Evolutionary conservation across 768 basidiomycete species (phyloP).

Genomic region (Rhodotorula graminis): DNA sequence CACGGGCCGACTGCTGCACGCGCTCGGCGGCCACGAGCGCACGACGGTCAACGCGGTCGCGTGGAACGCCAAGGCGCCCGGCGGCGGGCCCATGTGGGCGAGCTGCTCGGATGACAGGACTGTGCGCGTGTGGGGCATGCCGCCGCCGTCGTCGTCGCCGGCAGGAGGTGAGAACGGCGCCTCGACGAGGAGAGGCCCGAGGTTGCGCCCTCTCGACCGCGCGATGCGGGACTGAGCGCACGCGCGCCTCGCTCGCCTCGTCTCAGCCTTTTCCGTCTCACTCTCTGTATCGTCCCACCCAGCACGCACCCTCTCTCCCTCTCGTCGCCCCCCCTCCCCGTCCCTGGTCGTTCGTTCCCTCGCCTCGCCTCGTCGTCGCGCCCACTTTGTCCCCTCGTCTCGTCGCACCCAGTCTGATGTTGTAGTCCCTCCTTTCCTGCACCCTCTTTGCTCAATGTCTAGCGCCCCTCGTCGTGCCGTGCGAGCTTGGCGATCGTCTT

Average conservation of each 20-base stretch:
- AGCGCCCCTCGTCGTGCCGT: too few species aligned
- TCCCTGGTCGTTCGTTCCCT: background rate
- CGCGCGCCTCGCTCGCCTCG: background rate
- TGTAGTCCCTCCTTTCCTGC: too few species aligned
- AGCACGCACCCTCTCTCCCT: background rate
- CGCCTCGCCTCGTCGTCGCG: too few species aligned
- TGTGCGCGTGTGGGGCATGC: slow-evolving; percentile 73
- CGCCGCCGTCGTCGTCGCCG: background rate
- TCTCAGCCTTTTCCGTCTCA: too few species aligned
- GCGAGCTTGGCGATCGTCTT: too few species aligned
- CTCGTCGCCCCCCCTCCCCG: too few species aligned
- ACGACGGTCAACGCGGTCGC: slow-evolving; percentile 93
- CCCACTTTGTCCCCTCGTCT: too few species aligned
- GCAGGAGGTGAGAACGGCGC: too few species aligned
- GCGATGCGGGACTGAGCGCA: background rate
- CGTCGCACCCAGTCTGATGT: too few species aligned
- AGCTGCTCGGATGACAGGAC: slow-evolving; percentile 90
- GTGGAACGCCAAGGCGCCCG: slow-evolving; percentile 60
- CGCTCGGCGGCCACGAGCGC: slow-evolving; percentile 76
- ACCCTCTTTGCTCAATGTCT: too few species aligned
- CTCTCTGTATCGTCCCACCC: too few species aligned
- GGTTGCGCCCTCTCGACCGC: slow-evolving; percentile 4
- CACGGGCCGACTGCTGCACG: slow-evolving; percentile 73
- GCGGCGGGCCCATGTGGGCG: slow-evolving; percentile 81
- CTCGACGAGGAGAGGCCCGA: background rate